Conservation (phyloP, 208 protist species). For the Novymonas esmeraldas region DNA sequence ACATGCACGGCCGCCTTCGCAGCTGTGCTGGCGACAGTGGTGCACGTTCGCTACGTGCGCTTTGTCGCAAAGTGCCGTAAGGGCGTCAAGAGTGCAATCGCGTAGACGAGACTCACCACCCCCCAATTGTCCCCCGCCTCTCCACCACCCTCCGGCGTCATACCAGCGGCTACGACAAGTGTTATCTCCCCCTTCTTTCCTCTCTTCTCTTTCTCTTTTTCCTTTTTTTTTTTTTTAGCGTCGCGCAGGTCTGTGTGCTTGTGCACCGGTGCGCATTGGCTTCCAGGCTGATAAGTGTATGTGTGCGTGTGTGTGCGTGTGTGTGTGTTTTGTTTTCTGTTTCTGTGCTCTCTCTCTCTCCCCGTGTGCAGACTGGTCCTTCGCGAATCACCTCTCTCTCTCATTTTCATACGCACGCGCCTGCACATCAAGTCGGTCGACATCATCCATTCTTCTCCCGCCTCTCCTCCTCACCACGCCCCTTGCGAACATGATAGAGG, state of each 20-base stretch:
- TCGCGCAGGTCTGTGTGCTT: no score
- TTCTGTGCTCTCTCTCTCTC: neutral
- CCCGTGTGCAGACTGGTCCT: no score
- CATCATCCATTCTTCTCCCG: neutral
- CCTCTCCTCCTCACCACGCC: neutral
- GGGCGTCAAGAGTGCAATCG: slow-evolving; percentile 1
- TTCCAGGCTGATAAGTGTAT: no score
- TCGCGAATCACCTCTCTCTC: neutral
- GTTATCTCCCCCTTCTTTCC: neutral
- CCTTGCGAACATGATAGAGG: neutral
- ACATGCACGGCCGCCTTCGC: slow-evolving; percentile 44
- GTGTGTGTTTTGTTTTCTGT: neutral
- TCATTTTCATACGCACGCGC: neutral
- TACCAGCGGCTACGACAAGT: no score
- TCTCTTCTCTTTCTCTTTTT: slow-evolving; percentile 7
- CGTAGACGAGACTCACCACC: neutral
- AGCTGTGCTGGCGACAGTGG: slow-evolving; percentile 31
- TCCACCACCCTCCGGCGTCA: no score
- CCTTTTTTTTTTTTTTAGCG: slow-evolving; percentile 14
- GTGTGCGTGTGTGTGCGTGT: neutral
- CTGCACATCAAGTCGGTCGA: neutral
- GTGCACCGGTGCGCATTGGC: no score
- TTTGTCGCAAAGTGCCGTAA: slow-evolving; percentile 37
- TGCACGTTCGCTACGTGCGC: slow-evolving; percentile 63
- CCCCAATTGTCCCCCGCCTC: neutral